Conservation (phyloP, 371 early-diverging fungal species). For the Cokeromyces recurvatus region DNA sequence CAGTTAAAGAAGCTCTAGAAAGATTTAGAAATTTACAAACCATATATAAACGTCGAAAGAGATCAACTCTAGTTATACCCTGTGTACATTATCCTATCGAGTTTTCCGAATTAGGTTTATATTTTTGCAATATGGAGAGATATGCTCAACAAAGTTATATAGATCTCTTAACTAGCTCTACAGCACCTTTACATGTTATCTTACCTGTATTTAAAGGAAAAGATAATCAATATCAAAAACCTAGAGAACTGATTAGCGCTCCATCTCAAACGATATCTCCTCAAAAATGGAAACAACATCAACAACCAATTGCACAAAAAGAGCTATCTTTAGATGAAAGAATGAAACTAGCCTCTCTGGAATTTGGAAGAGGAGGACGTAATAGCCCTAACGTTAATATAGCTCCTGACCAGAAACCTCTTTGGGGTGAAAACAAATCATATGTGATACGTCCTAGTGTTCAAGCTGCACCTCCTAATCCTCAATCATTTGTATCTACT, state of each 20-base stretch:
- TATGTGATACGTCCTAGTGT: constrained; percentile 8
- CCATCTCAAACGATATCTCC: neutral
- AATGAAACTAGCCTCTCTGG: constrained; percentile 13
- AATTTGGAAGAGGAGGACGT: neutral
- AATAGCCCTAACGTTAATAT: constrained; percentile 8
- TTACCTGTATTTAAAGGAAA: constrained; percentile 31
- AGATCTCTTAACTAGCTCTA: constrained; percentile 1
- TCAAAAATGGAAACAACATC: constrained; percentile 6
- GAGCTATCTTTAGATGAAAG: constrained; percentile 16
- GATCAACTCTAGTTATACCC: constrained; percentile 9
- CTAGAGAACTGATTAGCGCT: constrained; percentile 20
- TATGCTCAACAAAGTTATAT: constrained; percentile 8
- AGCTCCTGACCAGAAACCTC: constrained; percentile 18
- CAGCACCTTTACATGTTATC: constrained; percentile 22
- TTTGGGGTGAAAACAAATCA: constrained; percentile 37
- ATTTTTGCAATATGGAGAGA: constrained; percentile 18
- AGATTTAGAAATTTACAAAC: constrained; percentile 22
- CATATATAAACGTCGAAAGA: constrained; percentile 16
- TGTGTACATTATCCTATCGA: constrained; percentile 16
- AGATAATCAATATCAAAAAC: constrained; percentile 16
- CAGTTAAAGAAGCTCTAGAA: constrained; percentile 17
- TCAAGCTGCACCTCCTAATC: neutral
- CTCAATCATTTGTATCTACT: neutral
- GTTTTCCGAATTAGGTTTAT: constrained; percentile 8
- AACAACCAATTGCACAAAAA: constrained; percentile 4